These are phyloP conservation scores for Euphorbia celastroides DNA, from an alignment of 441 rosid genomes.

Conservation along the genomic window DNA sequence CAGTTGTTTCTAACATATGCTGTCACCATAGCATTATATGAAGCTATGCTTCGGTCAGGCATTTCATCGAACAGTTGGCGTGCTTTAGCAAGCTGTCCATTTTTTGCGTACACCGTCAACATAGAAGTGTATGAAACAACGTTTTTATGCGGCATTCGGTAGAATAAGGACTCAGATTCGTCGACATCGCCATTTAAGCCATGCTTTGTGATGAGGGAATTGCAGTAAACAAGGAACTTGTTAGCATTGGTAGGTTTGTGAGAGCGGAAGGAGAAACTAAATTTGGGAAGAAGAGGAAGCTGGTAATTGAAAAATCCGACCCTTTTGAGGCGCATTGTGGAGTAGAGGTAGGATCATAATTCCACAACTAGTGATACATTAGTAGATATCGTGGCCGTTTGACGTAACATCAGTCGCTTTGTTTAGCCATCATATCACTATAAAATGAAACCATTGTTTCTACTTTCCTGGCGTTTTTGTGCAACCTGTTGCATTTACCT, in stretches of 20 bases:
- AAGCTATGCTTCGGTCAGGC: slow-evolving; percentile 44
- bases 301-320: too few species aligned
- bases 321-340: too few species aligned
- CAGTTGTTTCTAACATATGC: slow-evolving; percentile 43
- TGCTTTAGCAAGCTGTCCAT: slow-evolving; percentile 48
- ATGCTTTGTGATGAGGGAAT: slow-evolving; percentile 52
- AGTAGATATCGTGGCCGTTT: too few species aligned
- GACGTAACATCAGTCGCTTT: too few species aligned
- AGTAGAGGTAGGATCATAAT: too few species aligned
- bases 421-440: too few species aligned
- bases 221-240: slow-evolving; percentile 41
- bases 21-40: slow-evolving; percentile 75
- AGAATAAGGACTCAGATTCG: slow-evolving; percentile 52
- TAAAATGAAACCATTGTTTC: neutral
- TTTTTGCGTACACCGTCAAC: slow-evolving; percentile 50
- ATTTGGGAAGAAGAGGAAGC: too few species aligned
- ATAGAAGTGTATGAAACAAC: slow-evolving; percentile 68
- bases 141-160: slow-evolving; percentile 44
- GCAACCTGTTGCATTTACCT: neutral
- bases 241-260: neutral
- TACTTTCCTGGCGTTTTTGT: neutral
- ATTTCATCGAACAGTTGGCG: slow-evolving; percentile 46
- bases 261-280: too few species aligned
- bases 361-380: too few species aligned
- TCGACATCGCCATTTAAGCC: slow-evolving; percentile 43